Evolutionary conservation across 2,329 filamentous ascomycete genomes (phyloP), one percentile per base, ranked within the genome.

Genomic region (Neoscytalidium dimidiatum): DNA sequence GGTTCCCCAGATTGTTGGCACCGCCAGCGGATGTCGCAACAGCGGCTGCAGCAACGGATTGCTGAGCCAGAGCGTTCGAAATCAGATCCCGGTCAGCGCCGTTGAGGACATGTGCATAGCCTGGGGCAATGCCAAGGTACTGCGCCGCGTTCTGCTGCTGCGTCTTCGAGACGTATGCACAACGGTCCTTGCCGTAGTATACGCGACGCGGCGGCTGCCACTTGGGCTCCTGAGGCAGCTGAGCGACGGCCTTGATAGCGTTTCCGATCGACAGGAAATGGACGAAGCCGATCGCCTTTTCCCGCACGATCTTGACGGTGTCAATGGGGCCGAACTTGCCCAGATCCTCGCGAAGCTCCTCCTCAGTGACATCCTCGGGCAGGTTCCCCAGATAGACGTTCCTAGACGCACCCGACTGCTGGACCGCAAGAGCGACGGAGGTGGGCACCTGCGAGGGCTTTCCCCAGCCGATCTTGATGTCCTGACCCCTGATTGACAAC

Each of bases 381-480:
- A 99, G 80, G 76, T 97, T 98, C 62, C 95, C 95, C 48, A 99
- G 85, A 75, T 99, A 99, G 35, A 99, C 95, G 75, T 99, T 99
- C 69, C 95, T 88, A 19, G 95, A 99, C 31, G 95, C 95, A 61
- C 94, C 94, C 13, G 94, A 97, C 80, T 99, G 95, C 81, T 99
- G 95, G 33, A 98, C 95, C 52, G 95, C 94, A 65, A 98, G 84
- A n/a, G 94, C 93, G 52, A 99, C 95, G 2, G 95, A 98, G 2
- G 94, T 98, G 3, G 95, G 95, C 0, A 99, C 95, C 79, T 97
- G 94, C 3, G 95, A 98, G 33, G 95, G 94, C 82, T 99, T 99
- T 68, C 95, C 95, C 95, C 95, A 99, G 68, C 95, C 95, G 73
- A 99, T 94, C 85, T 99, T 99, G 84, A 99, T 97, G 78, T 99